These are phyloP conservation scores for Colletotrichum sp. DNA, from an alignment of 2,329 filamentous ascomycete genomes.

Conservation along the genomic window DNA sequence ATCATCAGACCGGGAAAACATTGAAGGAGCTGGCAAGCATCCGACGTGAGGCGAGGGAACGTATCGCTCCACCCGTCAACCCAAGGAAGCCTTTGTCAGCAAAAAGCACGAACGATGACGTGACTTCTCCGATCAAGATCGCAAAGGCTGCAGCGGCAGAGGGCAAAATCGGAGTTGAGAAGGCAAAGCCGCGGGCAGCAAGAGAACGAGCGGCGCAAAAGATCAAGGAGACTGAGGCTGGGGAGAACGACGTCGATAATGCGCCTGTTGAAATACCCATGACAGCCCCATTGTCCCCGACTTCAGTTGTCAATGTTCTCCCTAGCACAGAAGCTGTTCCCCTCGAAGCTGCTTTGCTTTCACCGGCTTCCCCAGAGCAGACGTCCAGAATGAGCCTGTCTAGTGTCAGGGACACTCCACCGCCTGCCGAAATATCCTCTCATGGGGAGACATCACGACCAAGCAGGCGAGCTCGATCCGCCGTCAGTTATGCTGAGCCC, in stretches of 20 bases:
- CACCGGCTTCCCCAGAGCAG: constrained; percentile 55
- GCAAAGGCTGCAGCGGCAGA: constrained; percentile 31
- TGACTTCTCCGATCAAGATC: constrained; percentile 63
- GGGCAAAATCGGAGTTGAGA: constrained; percentile 19
- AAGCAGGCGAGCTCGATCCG: constrained; percentile 68
- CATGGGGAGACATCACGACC: constrained; percentile 65
- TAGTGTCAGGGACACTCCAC: constrained; percentile 61
- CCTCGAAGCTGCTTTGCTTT: constrained; percentile 45
- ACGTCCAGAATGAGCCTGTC: constrained; percentile 34
- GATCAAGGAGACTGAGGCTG: constrained; percentile 28
- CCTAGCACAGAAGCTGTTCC: constrained; percentile 34
- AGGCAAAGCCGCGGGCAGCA: constrained; percentile 34
- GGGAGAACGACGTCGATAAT: not conserved
- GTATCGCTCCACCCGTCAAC: constrained; percentile 28
- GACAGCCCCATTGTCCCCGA: not conserved
- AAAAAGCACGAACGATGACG: constrained; percentile 65
- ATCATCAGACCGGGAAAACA: constrained; percentile 42
- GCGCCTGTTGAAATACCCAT: not conserved
- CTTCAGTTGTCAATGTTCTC: constrained; percentile 11
- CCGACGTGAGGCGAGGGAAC: constrained; percentile 45
- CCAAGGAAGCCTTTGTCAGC: constrained; percentile 54
- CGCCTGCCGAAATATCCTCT: constrained; percentile 61
- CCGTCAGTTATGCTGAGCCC: constrained; percentile 83
- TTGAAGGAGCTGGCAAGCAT: constrained; percentile 51
- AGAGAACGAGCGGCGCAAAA: constrained; percentile 30